phyloP scores from a whole-genome alignment of 164 flowering plant species.

The Hamamelis virginiana region DNA sequence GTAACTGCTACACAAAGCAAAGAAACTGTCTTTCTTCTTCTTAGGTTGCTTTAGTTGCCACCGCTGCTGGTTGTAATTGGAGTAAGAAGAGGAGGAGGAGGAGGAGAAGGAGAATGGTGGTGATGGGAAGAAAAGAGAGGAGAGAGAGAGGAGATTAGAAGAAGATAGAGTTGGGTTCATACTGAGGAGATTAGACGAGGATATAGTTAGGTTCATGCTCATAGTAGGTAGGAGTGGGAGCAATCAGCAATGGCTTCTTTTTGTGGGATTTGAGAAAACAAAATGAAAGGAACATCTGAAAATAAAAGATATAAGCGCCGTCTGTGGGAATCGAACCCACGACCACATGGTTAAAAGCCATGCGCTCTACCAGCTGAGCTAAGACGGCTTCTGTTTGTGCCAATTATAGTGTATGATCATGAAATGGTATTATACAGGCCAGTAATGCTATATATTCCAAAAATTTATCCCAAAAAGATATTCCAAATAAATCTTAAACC shows the following conservation, averaged over 20 bases:
- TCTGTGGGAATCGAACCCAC: constrained; percentile 18
- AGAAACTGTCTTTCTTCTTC: neutral
- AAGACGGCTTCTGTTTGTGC: constrained; percentile 20
- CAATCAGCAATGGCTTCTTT: too few relatives aligned
- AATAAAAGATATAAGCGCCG: neutral
- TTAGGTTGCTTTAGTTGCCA: constrained; percentile 5
- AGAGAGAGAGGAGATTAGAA: neutral
- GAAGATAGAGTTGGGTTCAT: neutral
- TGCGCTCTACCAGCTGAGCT: constrained; percentile 25
- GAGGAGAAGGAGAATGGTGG: neutral
- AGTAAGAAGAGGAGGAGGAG: too few relatives aligned
- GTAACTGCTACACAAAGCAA: constrained; percentile 14
- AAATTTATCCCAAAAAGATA: too few relatives aligned
- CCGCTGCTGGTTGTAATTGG: neutral
- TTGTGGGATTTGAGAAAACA: too few relatives aligned
- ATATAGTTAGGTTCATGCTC: too few relatives aligned
- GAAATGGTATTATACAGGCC: too few relatives aligned
- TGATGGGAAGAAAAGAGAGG: neutral
- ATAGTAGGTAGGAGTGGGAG: too few relatives aligned
- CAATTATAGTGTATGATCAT: too few relatives aligned
- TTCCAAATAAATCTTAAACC: too few relatives aligned
- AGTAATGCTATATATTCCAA: too few relatives aligned
- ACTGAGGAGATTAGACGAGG: neutral
- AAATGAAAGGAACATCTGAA: too few relatives aligned
- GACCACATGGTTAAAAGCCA: constrained; percentile 21